phyloP scores from a whole-genome alignment of 1,284 basidiomycete species.

The Caloboletus firmus region DNA sequence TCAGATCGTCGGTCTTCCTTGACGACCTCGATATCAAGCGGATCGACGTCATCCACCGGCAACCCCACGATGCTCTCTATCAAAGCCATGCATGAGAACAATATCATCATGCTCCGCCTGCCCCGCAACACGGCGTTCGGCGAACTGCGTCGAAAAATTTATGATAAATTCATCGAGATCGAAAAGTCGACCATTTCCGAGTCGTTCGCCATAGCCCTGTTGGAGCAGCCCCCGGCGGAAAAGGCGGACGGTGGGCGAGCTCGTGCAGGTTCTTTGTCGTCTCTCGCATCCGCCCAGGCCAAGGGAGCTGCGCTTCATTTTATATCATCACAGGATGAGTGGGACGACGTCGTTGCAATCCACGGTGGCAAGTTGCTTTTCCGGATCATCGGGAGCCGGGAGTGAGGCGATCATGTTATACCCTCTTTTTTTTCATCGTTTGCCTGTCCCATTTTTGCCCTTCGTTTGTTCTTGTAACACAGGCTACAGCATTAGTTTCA shows the following conservation, averaged over 20 bases:
- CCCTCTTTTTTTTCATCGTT: slow-evolving; percentile 4
- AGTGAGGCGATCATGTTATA: slow-evolving; percentile 9
- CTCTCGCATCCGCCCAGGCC: slow-evolving; percentile 22
- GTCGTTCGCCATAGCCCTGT: slow-evolving; percentile 53
- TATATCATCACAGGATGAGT: slow-evolving; percentile 41
- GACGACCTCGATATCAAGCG: slow-evolving; percentile 32
- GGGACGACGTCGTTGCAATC: slow-evolving; percentile 38
- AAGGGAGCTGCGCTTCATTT: slow-evolving; percentile 33
- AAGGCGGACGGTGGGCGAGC: slow-evolving; percentile 23
- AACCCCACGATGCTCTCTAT: slow-evolving; percentile 45
- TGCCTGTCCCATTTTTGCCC: slow-evolving; percentile 2
- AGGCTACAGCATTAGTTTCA: slow-evolving; percentile 6
- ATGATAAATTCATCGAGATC: slow-evolving; percentile 61
- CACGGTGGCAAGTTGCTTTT: slow-evolving; percentile 28
- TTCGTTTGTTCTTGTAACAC: slow-evolving; percentile 13
- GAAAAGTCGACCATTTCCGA: slow-evolving; percentile 54
- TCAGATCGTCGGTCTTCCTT: slow-evolving; percentile 27
- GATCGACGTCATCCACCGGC: slow-evolving; percentile 32
- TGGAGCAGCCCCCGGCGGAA: slow-evolving; percentile 30
- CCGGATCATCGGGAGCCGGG: slow-evolving; percentile 36
- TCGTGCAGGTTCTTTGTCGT: slow-evolving; percentile 40
- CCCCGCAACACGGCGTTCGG: slow-evolving; percentile 44
- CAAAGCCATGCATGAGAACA: slow-evolving; percentile 62
- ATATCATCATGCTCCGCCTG: slow-evolving; percentile 61
- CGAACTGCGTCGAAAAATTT: slow-evolving; percentile 55